Percentiles rank a stretch among this genome's conserved stretches.
These are phyloP conservation scores for Podaxis rugospora DNA, from an alignment of 768 basidiomycete genomes.

Conservation along the genomic window DNA sequence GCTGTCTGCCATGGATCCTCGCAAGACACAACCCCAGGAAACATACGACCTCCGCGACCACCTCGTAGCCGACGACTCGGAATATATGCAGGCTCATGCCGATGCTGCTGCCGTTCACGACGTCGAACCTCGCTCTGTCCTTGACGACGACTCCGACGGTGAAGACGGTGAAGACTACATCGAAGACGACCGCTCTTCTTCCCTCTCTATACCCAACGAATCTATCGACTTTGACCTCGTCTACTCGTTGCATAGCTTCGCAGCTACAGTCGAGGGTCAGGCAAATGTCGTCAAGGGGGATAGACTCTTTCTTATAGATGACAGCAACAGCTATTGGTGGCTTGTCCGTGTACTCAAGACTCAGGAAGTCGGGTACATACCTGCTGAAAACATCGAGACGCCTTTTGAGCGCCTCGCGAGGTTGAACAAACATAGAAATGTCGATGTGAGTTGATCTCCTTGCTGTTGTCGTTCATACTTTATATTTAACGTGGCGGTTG, in stretches of 20 bases:
- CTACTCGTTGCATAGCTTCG: constrained; percentile 92
- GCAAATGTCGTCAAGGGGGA: constrained; percentile 99
- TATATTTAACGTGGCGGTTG: not conserved
- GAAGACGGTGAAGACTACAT: constrained; percentile 69
- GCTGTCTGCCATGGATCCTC: not conserved
- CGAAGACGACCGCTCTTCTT: constrained; percentile 74
- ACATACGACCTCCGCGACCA: constrained; percentile 8
- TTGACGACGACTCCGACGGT: constrained; percentile 80
- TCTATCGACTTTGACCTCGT: constrained; percentile 92
- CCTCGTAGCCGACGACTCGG: constrained; percentile 1
- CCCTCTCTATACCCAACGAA: constrained; percentile 84
- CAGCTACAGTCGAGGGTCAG: constrained; percentile 97
- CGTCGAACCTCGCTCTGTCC: constrained; percentile 73
- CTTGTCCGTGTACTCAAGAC: constrained; percentile 97
- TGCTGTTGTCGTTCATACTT: constrained; percentile 5
- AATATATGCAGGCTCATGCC: constrained; percentile 5
- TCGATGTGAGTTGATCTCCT: constrained; percentile 64
- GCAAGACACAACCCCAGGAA: not conserved
- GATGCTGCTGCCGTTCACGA: constrained; percentile 24
- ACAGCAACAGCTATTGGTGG: constrained; percentile 99
- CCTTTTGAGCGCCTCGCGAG: constrained; percentile 94
- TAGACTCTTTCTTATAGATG: constrained; percentile 93
- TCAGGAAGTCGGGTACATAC: constrained; percentile 98
- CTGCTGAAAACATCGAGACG: constrained; percentile 98
- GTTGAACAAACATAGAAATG: constrained; percentile 95